phyloP scores from a whole-genome alignment of 371 early-diverging fungal genomes.

The Mucor irregularis region DNA sequence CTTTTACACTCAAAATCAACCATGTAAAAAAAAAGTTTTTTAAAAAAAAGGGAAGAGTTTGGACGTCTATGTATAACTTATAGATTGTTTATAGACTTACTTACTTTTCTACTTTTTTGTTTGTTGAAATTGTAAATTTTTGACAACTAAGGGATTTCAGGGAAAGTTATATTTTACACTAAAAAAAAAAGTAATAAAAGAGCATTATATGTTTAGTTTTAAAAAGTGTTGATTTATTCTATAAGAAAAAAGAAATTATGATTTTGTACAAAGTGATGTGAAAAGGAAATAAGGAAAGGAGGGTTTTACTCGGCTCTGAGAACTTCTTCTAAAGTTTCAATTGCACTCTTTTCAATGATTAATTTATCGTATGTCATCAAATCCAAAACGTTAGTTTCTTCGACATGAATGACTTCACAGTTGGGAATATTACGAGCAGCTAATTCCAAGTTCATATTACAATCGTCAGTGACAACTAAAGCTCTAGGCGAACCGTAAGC shows the following conservation, averaged over 20 bases:
- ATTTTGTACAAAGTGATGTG: not conserved
- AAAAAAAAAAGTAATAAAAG: conserved; percentile 4
- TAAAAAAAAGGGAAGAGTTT: not conserved
- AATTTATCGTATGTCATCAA: conserved; percentile 76
- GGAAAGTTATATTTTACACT: not conserved
- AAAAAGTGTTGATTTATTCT: not conserved
- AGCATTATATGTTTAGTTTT: not conserved
- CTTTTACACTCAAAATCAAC: too few species aligned
- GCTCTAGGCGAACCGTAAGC: conserved; percentile 43
- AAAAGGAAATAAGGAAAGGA: not conserved
- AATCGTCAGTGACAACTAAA: conserved; percentile 52
- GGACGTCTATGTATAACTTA: not conserved
- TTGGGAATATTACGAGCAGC: conserved; percentile 71
- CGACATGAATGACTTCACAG: conserved; percentile 64
- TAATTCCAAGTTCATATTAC: conserved; percentile 56
- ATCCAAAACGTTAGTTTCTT: conserved; percentile 79
- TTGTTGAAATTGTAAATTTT: not conserved
- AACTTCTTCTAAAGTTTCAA: conserved; percentile 63
- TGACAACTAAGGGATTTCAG: not conserved
- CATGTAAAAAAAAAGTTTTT: conserved; percentile 2
- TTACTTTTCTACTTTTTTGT: not conserved
- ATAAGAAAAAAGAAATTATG: not conserved
- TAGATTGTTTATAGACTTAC: not conserved
- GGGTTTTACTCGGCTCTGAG: conserved; percentile 27
- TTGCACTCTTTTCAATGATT: conserved; percentile 76